Evolutionary conservation across 345 rosid species (phyloP).

Genomic region (Raphanus raphanistrum): DNA sequence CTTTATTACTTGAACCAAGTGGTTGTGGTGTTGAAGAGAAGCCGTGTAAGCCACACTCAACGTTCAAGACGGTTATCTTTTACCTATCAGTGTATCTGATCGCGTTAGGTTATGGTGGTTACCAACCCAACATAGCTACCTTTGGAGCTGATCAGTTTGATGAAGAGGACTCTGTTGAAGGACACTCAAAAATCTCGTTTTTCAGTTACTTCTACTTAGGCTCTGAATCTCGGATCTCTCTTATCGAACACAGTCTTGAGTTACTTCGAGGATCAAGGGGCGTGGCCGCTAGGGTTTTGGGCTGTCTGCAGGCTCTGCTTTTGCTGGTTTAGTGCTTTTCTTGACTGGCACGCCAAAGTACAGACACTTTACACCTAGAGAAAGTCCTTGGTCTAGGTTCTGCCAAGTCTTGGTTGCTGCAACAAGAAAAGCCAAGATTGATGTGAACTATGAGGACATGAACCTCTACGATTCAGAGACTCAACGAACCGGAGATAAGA

Average conservation of each 20-base stretch:
- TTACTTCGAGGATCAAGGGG: conserved; percentile 81
- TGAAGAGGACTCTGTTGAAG: conserved; percentile 78
- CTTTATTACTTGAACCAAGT: conserved; percentile 62
- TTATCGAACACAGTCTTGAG: conserved; percentile 86
- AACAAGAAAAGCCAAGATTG: conserved; percentile 52
- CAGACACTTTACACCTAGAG: conserved; percentile 69
- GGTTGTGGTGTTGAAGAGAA: conserved; percentile 69
- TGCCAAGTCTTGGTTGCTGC: conserved; percentile 84
- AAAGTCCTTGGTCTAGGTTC: conserved; percentile 78
- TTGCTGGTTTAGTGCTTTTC: conserved; percentile 64
- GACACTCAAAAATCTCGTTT: conserved; percentile 77
- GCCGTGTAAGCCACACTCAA: conserved; percentile 70
- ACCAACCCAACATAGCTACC: conserved; percentile 92
- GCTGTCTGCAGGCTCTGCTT: conserved; percentile 80
- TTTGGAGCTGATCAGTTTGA: conserved; percentile 98
- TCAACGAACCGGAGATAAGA: conserved; percentile 49
- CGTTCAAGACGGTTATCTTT: conserved; percentile 49
- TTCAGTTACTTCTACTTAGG: conserved; percentile 95
- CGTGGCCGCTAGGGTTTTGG: conserved; percentile 89
- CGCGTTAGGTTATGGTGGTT: conserved; percentile 93
- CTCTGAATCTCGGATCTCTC: conserved; percentile 87
- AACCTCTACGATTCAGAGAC: conserved; percentile 48
- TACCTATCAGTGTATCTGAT: conserved; percentile 74
- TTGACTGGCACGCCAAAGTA: conserved; percentile 76
- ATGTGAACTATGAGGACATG: conserved; percentile 43